Evolutionary conservation across 176 grass and related monocot genomes (phyloP).

Genomic region (Zoysia japonica): DNA sequence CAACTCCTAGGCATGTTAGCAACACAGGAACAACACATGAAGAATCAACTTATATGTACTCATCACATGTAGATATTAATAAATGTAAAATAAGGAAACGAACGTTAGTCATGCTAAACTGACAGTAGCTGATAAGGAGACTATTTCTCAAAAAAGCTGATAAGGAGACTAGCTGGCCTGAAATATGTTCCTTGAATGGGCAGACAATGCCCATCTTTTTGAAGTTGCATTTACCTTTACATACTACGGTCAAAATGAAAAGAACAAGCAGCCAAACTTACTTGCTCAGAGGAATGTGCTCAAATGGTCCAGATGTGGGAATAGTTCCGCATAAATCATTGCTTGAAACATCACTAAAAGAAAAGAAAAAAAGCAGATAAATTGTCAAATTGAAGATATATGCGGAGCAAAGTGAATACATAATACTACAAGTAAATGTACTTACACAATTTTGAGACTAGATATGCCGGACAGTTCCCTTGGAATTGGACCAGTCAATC

Average conservation of each 20-base stretch:
- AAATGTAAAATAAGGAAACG: constrained; percentile 9
- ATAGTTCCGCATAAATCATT: constrained; percentile 95
- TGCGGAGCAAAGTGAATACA: background rate
- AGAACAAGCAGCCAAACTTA: constrained; percentile 45
- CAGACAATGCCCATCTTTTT: background rate
- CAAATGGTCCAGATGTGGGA: constrained; percentile 89
- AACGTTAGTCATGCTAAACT: background rate
- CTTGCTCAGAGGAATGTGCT: constrained; percentile 91
- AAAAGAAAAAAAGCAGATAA: constrained; percentile 27
- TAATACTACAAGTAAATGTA: constrained; percentile 34
- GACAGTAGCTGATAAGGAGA: background rate
- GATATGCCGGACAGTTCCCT: constrained; percentile 76
- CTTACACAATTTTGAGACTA: constrained; percentile 97
- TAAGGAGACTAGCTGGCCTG: constrained; percentile 1
- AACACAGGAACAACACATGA: background rate
- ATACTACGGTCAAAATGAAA: constrained; percentile 4
- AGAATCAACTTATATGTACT: constrained; percentile 2
- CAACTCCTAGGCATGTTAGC: background rate
- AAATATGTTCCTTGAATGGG: background rate
- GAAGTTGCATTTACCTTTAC: background rate
- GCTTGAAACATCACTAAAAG: constrained; percentile 83
- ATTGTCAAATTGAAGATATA: constrained; percentile 27
- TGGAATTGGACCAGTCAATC: constrained; percentile 82
- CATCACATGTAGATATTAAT: background rate
- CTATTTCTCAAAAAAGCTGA: background rate